Percentiles rank a stretch among this genome's conserved stretches.
Evolutionary conservation across 1,284 basidiomycete genomes (phyloP).

Genomic region (Cutaneotrichosporon sp.): DNA sequence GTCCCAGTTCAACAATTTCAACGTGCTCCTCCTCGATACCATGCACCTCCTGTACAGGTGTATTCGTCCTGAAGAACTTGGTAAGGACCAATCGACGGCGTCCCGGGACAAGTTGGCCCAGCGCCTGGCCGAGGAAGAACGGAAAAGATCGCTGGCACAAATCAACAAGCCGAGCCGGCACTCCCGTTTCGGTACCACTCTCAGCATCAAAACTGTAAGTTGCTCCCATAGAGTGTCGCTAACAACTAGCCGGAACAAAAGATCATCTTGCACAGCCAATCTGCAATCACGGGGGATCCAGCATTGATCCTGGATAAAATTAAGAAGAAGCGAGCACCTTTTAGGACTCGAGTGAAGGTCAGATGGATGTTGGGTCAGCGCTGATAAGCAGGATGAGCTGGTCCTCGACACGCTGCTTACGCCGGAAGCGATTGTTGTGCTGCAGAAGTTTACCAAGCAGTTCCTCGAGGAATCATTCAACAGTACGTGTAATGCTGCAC

Average conservation of each 20-base stretch:
- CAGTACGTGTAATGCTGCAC: conserved; percentile 54
- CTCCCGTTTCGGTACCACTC: conserved; percentile 88
- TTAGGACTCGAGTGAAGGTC: conserved; percentile 53
- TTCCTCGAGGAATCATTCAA: conserved; percentile 82
- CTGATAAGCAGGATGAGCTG: conserved; percentile 51
- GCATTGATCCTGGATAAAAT: conserved; percentile 70
- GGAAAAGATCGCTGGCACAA: conserved; percentile 55
- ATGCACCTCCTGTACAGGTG: conserved; percentile 80
- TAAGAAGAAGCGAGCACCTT: conserved; percentile 63
- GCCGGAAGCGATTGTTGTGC: conserved; percentile 60
- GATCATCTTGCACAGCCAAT: conserved; percentile 72
- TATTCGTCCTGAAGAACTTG: conserved; percentile 60
- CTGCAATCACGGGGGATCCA: conserved; percentile 68
- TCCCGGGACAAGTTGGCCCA: conserved; percentile 59
- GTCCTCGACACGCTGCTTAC: conserved; percentile 51
- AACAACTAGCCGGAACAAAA: conserved; percentile 45
- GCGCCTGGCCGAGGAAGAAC: conserved; percentile 67
- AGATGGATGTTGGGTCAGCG: conserved; percentile 5
- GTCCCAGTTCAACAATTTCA: conserved; percentile 74
- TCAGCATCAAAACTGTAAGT: conserved; percentile 63
- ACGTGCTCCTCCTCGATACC: conserved; percentile 83
- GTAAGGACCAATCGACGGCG: conserved; percentile 64
- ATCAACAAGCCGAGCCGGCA: conserved; percentile 63
- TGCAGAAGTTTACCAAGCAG: conserved; percentile 64
- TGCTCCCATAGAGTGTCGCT: neutral